These are phyloP conservation scores for Euphorbia tirucalli DNA, from an alignment of 345 rosid genomes.

Conservation along the genomic window DNA sequence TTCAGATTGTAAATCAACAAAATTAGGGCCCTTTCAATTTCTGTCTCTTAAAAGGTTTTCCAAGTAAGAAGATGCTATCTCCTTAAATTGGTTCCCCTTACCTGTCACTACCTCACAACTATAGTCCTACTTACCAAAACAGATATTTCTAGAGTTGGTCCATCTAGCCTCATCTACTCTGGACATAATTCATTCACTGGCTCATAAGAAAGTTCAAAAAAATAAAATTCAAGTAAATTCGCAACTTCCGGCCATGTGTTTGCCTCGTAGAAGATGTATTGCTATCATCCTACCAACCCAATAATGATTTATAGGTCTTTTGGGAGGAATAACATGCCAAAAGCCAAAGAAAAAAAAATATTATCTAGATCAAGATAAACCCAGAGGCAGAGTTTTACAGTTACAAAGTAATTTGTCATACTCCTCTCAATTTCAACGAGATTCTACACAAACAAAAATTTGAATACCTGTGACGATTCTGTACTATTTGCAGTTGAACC, in stretches of 20 bases:
- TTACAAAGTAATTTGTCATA: not conserved
- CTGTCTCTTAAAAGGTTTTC: not conserved
- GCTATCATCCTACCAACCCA: not conserved
- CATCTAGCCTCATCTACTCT: not conserved
- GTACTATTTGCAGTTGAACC: slow-evolving; percentile 72
- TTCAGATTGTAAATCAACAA: not conserved
- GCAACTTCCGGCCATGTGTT: not conserved
- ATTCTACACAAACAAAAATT: slow-evolving; percentile 4
- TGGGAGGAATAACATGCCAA: not conserved
- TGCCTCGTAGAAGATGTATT: not conserved
- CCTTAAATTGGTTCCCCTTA: not conserved
- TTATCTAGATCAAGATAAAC: slow-evolving; percentile 6
- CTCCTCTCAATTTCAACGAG: not conserved
- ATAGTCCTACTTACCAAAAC: not conserved
- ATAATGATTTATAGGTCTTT: not conserved
- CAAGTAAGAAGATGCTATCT: not conserved
- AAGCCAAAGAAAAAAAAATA: not conserved
- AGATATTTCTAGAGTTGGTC: not conserved
- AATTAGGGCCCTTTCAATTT: not conserved
- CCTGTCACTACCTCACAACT: not conserved
- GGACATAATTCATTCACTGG: no score
- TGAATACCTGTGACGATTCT: slow-evolving; percentile 77
- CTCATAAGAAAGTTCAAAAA: not conserved
- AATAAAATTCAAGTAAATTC: not conserved
- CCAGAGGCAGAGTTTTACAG: not conserved